Base-by-base conservation (phyloP, 371 early-diverging fungal species). In the Apophysomyces variabilis region DNA sequence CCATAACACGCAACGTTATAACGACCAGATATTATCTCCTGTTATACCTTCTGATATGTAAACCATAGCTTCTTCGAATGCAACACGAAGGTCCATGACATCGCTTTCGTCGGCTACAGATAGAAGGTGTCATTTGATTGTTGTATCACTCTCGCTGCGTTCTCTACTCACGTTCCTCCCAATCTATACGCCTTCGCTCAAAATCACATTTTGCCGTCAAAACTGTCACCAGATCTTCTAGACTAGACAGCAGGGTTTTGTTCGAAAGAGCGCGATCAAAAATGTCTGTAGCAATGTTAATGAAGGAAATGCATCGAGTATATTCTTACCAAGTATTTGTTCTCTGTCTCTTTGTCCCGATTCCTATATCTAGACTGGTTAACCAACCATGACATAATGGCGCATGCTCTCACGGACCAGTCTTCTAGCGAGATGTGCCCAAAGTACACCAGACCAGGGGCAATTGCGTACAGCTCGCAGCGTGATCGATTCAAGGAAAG, bases 381-480 rank as follows among this genome's bases (percentile, higher is more conserved):
- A 9, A 61, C 41, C 8, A 16, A 39, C 32, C 32, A 26, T 9
- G 6, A 21, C 41, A 37, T 38, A 46, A 46, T 13, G 8, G 37
- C 14, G 16, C 16, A 7, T 35, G 11, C n/a, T 1, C 6, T 38
- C 32, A 67, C 67, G 69, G 63, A 76, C 87, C 73, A 74, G 66
- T 32, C 78, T 57, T 56, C 87, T 66, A 13, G 72, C 71, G 4
- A 66, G 62, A 54, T 77, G 86, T 1, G 82, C 77, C 87, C 89
- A 90, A 8, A 91, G 66, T 38, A 70, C 76, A 13, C 90, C 92
- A 5, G 87, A 83, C 90, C 89, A 90, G 45, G 82, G 86, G 61
- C 92, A 93, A 62, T 91, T 91, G 7, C 89, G 73, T 1, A 89
- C 71, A 0, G 92, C 84, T 9, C 92, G 79, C 12, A 75, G 60